A percentile compares a stretch with the other conserved stretches of the same genome.
These are phyloP conservation scores for Cinnamomum chago DNA, from an alignment of 164 flowering plant genomes.

Conservation along the genomic window DNA sequence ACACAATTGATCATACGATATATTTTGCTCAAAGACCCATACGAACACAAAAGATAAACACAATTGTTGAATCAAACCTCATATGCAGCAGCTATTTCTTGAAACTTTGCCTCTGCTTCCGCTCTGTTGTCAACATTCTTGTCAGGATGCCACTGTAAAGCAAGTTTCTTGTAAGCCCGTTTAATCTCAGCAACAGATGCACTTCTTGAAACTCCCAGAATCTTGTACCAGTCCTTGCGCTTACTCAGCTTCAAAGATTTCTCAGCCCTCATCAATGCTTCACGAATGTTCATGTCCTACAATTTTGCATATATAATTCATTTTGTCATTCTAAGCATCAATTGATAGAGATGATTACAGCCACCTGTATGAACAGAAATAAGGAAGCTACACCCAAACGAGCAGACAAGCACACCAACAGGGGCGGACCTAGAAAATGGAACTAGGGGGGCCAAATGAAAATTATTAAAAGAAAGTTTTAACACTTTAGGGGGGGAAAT, in stretches of 20 bases:
- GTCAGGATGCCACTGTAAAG: conserved; percentile 99
- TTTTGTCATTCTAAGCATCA: background rate
- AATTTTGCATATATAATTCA: conserved; percentile 2
- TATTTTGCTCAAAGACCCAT: background rate
- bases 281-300: conserved; percentile 88
- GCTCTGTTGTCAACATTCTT: conserved; percentile 94
- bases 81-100: conserved; percentile 97
- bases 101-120: conserved; percentile 84
- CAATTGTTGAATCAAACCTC: conserved; percentile 47
- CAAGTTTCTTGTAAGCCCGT: conserved; percentile 95
- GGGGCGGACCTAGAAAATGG: too few species aligned
- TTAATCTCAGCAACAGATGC: conserved; percentile 77
- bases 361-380: too few species aligned
- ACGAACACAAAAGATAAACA: too few species aligned
- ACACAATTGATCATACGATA: background rate
- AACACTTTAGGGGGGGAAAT: too few species aligned
- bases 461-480: too few species aligned
- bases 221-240: conserved; percentile 98
- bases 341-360: too few species aligned
- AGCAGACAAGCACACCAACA: too few species aligned
- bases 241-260: conserved; percentile 88
- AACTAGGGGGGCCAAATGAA: too few species aligned
- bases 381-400: too few species aligned
- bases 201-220: conserved; percentile 80
- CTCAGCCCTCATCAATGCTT: conserved; percentile 78